A percentile compares a stretch with the other conserved stretches of the same genome.
phyloP scores from a whole-genome alignment of 2,329 filamentous ascomycete genomes.

The Phoma herbarum region DNA sequence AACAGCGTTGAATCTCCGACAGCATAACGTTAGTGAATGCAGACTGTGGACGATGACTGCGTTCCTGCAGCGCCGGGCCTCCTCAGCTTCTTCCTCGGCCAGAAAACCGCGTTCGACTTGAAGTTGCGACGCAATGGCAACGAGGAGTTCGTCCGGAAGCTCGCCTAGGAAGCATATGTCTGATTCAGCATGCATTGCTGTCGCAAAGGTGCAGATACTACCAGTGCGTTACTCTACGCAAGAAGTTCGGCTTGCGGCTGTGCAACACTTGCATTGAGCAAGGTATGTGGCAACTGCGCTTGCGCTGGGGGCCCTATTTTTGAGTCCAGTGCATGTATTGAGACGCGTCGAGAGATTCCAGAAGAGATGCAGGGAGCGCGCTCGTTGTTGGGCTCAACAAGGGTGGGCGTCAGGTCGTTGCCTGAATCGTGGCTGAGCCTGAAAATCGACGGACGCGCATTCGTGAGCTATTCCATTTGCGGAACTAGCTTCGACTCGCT shows the following conservation, averaged over 20 bases:
- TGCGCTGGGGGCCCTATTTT: not conserved
- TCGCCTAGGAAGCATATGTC: conserved; percentile 7
- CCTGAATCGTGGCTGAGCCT: not conserved
- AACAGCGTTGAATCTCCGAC: conserved; percentile 23
- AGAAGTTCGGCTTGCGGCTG: not conserved
- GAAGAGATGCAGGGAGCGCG: not conserved
- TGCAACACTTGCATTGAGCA: not conserved
- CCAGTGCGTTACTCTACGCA: not conserved
- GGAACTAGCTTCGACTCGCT: not conserved
- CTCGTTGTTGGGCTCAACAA: not conserved
- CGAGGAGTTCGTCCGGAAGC: conserved; percentile 32
- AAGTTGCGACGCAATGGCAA: conserved; percentile 27
- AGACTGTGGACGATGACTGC: conserved; percentile 9
- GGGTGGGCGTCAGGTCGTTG: not conserved
- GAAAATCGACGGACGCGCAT: not conserved
- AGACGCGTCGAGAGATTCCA: not conserved
- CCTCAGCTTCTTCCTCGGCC: conserved; percentile 1
- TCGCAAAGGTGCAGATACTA: not conserved
- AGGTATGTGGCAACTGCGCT: not conserved
- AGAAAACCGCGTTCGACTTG: conserved; percentile 24
- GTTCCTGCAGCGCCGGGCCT: not conserved
- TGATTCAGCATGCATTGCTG: not conserved
- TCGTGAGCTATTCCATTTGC: not conserved
- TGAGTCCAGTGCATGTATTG: not conserved
- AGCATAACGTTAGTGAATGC: conserved; percentile 26